Percentiles rank a stretch among this genome's conserved stretches.
phyloP scores from a whole-genome alignment of 2,329 filamentous ascomycete species.

The Epichloe amarillans region DNA sequence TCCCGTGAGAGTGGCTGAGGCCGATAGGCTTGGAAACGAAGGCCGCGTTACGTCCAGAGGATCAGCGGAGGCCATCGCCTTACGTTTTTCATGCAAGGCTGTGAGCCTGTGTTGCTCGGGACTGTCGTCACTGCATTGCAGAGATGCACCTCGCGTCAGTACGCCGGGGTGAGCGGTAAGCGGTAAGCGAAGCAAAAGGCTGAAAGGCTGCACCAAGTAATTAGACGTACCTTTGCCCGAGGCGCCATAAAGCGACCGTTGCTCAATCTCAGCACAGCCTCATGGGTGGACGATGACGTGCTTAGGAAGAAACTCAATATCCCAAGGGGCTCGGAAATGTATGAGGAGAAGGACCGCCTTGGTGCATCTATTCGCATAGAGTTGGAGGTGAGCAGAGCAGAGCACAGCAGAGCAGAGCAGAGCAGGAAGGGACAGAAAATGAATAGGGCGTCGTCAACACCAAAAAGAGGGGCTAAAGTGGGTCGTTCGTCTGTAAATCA shows the following conservation, averaged over 20 bases:
- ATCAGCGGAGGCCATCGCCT: slow-evolving; percentile 13
- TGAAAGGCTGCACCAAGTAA: not conserved
- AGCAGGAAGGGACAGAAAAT: no score
- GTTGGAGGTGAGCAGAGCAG: not conserved
- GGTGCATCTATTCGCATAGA: not conserved
- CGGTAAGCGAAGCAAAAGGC: not conserved
- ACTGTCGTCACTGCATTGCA: not conserved
- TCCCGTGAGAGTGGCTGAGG: not conserved
- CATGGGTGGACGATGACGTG: not conserved
- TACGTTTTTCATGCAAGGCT: slow-evolving; percentile 3
- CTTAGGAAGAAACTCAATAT: not conserved
- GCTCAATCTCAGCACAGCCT: not conserved
- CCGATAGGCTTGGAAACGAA: slow-evolving; percentile 4
- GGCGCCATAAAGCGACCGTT: slow-evolving; percentile 2
- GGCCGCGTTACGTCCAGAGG: slow-evolving; percentile 8
- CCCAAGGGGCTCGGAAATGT: not conserved
- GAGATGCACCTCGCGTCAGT: not conserved
- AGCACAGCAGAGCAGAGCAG: no score
- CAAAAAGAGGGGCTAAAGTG: no score
- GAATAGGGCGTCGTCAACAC: no score
- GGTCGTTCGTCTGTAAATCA: no score
- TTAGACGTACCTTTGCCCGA: not conserved
- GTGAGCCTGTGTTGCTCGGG: slow-evolving; percentile 8
- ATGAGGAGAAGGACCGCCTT: not conserved
- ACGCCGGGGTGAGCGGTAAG: not conserved